phyloP scores from a whole-genome alignment of 2,329 filamentous ascomycete species.

The Basipetospora sp. region DNA sequence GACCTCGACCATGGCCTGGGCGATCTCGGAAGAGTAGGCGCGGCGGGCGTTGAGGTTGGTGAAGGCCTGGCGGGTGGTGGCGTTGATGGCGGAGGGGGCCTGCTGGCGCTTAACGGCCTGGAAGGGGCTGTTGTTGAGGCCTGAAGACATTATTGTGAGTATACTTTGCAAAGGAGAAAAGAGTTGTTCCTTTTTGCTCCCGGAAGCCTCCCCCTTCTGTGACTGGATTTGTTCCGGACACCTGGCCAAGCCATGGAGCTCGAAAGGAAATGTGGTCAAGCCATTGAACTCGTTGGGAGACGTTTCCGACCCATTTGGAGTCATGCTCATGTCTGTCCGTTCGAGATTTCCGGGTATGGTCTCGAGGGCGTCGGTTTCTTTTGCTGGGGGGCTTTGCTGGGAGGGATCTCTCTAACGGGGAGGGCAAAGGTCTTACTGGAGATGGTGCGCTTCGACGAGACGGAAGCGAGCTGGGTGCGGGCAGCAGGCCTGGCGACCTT shows the following conservation, averaged over 20 bases:
- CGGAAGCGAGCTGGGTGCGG: constrained; percentile 44
- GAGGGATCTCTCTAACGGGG: no score
- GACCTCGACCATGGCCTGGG: constrained; percentile 76
- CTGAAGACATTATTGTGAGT: constrained; percentile 17
- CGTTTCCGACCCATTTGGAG: no score
- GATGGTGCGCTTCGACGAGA: constrained; percentile 60
- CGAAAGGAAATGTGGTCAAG: no score
- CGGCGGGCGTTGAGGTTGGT: constrained; percentile 43
- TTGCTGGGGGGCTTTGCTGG: constrained; percentile 17
- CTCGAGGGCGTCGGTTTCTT: no score
- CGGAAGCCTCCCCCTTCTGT: no score
- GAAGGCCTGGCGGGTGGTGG: constrained; percentile 48
- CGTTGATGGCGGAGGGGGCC: constrained; percentile 50
- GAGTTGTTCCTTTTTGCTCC: no score
- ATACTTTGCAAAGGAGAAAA: constrained; percentile 17
- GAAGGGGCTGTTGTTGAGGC: constrained; percentile 48
- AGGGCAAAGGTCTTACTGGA: constrained; percentile 39
- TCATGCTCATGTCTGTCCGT: no score
- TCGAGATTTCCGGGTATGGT: no score
- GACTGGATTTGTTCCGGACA: no score
- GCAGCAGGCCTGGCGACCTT: constrained; percentile 66
- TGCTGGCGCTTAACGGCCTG: constrained; percentile 65
- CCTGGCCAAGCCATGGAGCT: no score
- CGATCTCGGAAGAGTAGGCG: constrained; percentile 77
- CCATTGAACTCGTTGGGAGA: no score